A percentile compares a stretch with the other conserved stretches of the same genome.
Conservation (phyloP, 306 rosid genomes). For the Castanea sativa region DNA sequence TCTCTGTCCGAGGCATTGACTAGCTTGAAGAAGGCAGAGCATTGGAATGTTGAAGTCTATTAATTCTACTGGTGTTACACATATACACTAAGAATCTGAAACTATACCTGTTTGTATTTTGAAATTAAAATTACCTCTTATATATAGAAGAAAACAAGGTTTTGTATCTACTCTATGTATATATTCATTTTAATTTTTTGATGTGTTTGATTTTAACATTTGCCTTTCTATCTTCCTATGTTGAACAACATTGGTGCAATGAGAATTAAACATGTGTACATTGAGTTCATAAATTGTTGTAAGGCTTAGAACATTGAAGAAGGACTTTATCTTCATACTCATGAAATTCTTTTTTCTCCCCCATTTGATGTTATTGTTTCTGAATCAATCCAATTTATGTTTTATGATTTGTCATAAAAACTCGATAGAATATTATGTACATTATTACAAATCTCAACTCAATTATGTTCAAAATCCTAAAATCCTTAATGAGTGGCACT, state of each 20-base stretch:
- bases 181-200: neutral
- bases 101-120: neutral
- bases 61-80: conserved; percentile 16
- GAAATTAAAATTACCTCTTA: neutral
- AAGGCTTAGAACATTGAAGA: conserved; percentile 61
- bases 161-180: neutral
- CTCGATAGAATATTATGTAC: neutral
- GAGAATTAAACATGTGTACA: conserved; percentile 54
- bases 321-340: conserved; percentile 39
- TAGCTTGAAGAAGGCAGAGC: conserved; percentile 90
- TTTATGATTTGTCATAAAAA: neutral
- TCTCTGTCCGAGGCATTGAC: conserved; percentile 54
- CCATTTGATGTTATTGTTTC: neutral
- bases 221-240: neutral
- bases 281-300: conserved; percentile 49
- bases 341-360: neutral
- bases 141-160: neutral
- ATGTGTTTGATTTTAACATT: conserved; percentile 4
- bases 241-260: conserved; percentile 65
- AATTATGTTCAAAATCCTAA: neutral
- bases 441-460: neutral
- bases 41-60: conserved; percentile 98
- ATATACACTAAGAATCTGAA: neutral
- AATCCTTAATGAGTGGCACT: neutral
- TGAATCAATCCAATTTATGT: neutral